Conservation (phyloP, 1,284 basidiomycete genomes). For the Sporisorium scitamineum region DNA sequence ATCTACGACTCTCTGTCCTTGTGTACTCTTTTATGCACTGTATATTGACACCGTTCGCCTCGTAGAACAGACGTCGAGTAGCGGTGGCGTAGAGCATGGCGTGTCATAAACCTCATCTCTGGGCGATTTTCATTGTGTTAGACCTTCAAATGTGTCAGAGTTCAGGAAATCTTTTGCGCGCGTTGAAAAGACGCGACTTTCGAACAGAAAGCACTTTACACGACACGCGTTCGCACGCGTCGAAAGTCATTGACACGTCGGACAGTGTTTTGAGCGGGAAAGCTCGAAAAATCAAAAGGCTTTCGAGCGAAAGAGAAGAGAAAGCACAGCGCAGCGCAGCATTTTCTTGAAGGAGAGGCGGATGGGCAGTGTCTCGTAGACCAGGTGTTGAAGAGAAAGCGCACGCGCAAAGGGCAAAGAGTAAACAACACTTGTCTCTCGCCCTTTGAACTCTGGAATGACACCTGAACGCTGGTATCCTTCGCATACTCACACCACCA, state of each 20-base stretch:
- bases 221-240: constrained; percentile 42
- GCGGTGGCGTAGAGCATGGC: not conserved
- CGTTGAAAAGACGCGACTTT: constrained; percentile 11
- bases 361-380: constrained; percentile 71
- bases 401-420: not conserved
- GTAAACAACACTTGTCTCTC: constrained; percentile 3
- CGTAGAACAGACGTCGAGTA: not conserved
- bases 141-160: not conserved
- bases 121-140: not conserved
- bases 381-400: not conserved
- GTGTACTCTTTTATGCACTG: constrained; percentile 13
- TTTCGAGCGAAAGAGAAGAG: constrained; percentile 13
- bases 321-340: constrained; percentile 4
- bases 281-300: constrained; percentile 1
- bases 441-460: not conserved
- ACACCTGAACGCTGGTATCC: not conserved
- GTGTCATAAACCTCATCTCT: not conserved
- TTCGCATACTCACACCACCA: not conserved
- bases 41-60: not conserved
- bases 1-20: constrained; percentile 3
- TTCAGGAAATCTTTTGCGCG: not conserved
- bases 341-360: constrained; percentile 67
- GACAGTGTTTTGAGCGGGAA: constrained; percentile 5
- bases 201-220: constrained; percentile 20
- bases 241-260: constrained; percentile 41